Percentiles rank a stretch among this genome's conserved stretches.
Conservation (phyloP, 345 rosid species). For the Citrus inodora region DNA sequence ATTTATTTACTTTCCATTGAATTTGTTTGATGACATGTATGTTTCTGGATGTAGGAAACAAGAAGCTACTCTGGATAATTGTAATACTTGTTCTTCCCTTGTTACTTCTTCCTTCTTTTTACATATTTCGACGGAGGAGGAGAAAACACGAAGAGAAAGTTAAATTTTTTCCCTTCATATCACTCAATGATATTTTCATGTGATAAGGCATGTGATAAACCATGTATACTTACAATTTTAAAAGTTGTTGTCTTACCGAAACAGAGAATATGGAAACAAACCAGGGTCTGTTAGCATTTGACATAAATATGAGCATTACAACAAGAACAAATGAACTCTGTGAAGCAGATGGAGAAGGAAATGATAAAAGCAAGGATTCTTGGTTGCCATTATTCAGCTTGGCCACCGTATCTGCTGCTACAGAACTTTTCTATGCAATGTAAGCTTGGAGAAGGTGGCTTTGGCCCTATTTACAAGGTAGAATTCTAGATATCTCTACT, state of each 20-base stretch:
- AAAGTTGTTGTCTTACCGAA: not conserved
- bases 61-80: not conserved
- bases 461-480: constrained; percentile 27
- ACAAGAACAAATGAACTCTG: not conserved
- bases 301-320: constrained; percentile 3
- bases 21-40: not conserved
- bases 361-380: not conserved
- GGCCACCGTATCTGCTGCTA: constrained; percentile 18
- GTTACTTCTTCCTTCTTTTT: not conserved
- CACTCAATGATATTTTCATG: not conserved
- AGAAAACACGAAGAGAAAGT: constrained; percentile 10
- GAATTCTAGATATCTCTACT: not conserved
- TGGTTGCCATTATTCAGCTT: constrained; percentile 24
- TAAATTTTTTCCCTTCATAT: not conserved
- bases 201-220: not conserved
- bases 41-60: not conserved
- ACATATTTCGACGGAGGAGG: constrained; percentile 2
- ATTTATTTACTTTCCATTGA: not conserved
- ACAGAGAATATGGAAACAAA: not conserved
- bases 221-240: not conserved
- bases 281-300: constrained; percentile 16
- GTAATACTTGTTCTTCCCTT: not conserved
- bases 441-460: constrained; percentile 43
- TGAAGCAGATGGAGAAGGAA: not conserved
- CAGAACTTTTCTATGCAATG: constrained; percentile 21